Base-by-base conservation (phyloP, 345 rosid species). In the Citrus reticulata region DNA sequence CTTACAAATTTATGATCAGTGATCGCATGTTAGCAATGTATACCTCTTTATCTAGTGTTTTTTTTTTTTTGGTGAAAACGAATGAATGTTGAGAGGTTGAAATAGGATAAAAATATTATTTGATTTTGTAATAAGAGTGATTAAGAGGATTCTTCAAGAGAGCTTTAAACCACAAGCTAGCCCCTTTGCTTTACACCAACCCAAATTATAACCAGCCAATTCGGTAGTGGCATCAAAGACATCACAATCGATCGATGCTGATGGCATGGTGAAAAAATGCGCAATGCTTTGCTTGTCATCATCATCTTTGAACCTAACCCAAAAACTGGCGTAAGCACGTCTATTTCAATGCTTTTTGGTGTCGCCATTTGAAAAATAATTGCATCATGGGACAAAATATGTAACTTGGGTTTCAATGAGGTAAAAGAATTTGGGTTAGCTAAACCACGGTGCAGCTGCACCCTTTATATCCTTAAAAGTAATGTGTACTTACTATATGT, bases 271-370 rank as follows among this genome's bases (percentile, higher is more conserved):
- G 77, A 80, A 80, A 80, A 72, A 73, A 77, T 81, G 81, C 71
- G 69, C 79, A 9, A 76, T 65, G 78, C 84, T 65, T 72, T 49
- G 70, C 73, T 76, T 60, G 70, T 73, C 80, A 79, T 75, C 78
- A 74, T 77, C 76, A 55, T 64, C 74, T 82, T 82, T 78, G 79
- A 74, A 79, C 77, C 78, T 74, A 74, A 74, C 83, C 64, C 62
- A 69, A 63, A 72, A 66, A 2, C 40, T 72, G 68, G 64, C 39
- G 75, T 64, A 77, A 70, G 77, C 85, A 46, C 72, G 74, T 74
- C 86, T 20, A 37, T 77, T 61, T 83, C 80, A 66, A 51, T 65
- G 77, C 70, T 75, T 71, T 78, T 57, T 81, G 72, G n/a, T 68
- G 63, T 81, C 83, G 77, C 85, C 85, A 77, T 73, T 79, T 77